phyloP scores from a whole-genome alignment of 1,284 basidiomycete species.

The Mycena sp. region DNA sequence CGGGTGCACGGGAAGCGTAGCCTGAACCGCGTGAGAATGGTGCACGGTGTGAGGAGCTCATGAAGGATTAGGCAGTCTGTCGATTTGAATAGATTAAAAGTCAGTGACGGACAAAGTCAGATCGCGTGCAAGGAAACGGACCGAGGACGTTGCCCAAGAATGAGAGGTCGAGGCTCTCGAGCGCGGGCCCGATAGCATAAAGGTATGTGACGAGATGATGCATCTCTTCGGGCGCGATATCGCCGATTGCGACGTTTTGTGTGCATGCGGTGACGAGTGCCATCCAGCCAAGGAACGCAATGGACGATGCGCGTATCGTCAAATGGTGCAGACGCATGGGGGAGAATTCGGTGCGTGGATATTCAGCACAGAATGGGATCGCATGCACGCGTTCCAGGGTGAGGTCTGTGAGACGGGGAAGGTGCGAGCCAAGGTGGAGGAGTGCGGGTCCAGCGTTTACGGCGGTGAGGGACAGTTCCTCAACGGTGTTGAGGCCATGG shows the following conservation, averaged over 20 bases:
- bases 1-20: too few species aligned
- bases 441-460: constrained; percentile 11
- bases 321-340: neutral
- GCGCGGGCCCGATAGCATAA: neutral
- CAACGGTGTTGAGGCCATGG: neutral
- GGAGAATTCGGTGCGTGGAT: neutral
- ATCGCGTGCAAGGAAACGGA: too few species aligned
- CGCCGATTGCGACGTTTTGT: neutral
- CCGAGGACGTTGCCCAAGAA: too few species aligned
- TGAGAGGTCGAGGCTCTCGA: constrained; percentile 1
- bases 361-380: constrained; percentile 7
- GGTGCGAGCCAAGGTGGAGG: constrained; percentile 3
- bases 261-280: neutral
- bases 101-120: too few species aligned
- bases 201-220: neutral
- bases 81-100: too few species aligned
- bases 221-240: constrained; percentile 5
- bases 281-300: constrained; percentile 17
- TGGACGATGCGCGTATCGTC: constrained; percentile 12
- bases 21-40: too few species aligned
- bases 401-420: neutral
- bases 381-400: constrained; percentile 13
- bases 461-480: neutral
- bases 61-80: too few species aligned
- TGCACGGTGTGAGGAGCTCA: too few species aligned